Base-by-base conservation (phyloP, 2,329 filamentous ascomycete species). In the Chaetomiaceae sp. region DNA sequence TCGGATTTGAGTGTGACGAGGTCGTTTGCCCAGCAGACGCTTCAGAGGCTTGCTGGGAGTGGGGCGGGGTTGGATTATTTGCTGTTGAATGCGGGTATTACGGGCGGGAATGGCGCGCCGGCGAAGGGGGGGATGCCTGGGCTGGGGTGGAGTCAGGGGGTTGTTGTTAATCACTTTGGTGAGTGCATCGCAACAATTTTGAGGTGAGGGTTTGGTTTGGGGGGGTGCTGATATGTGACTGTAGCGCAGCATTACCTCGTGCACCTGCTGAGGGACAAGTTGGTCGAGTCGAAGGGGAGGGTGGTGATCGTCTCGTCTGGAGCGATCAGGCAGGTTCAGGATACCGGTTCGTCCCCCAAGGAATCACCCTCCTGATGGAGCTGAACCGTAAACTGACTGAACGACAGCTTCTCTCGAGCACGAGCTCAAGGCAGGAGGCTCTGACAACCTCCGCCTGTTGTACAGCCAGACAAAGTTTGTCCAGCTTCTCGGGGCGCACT, bases 161-260 rank as follows among this genome's bases (percentile, higher is more conserved):
- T 75, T 27, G 64, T 80, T 15, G 77, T 81, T 19, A 81, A 81
- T 55, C 76, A 80, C 52, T 67, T 80, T 8, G 29, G 51, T 34
- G 34, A n/a, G 22, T 51, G 25, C n/a, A n/a, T n/a, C n/a, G n/a
- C n/a, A n/a, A n/a, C n/a, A n/a, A n/a, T n/a, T n/a, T n/a, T n/a
- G n/a, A n/a, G n/a, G 9, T 31, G 14, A 31, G 27, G 27, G 27
- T 31, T 31, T 31, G 27, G 8, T 7, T 56, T 31, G 51, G 31
- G 2, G 9, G 2, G 4, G 12, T 25, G 9, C 11, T 22, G n/a
- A 23, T 14, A 14, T 22, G 15, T 25, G 19, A 20, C 8, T 22
- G 11, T 20, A 80, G 77, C 78, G 4, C 78, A 81, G 52, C 77
- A 80, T 60, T 81, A 81, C 52, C 69, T 81, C 1, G 64, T 72